Evolutionary conservation across 129 eudicot genomes (phyloP).

Genomic region (Chrysanthemum seticuspe): DNA sequence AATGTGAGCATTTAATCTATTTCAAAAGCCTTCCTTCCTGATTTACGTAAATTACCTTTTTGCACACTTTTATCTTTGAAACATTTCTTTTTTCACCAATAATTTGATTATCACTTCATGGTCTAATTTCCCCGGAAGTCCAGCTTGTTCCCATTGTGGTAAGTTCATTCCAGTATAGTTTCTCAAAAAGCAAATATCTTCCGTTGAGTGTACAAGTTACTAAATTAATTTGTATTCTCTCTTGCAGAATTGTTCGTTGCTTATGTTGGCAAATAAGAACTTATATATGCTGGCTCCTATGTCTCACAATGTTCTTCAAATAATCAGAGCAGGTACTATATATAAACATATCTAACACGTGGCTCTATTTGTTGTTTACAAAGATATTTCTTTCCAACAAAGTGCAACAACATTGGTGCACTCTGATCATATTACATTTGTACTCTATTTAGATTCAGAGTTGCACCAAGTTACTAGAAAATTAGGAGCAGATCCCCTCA

Average conservation of each 20-base stretch:
- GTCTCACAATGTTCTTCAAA: background rate
- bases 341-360: background rate
- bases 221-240: background rate
- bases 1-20: conserved; percentile 45
- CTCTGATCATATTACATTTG: too few species aligned
- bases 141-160: conserved; percentile 1
- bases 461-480: too few species aligned
- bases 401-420: too few species aligned
- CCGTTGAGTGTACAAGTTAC: background rate
- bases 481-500: too few species aligned
- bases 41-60: conserved; percentile 19
- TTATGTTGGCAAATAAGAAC: background rate
- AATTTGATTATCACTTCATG: background rate
- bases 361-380: background rate
- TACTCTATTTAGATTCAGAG: too few species aligned
- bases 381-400: too few species aligned
- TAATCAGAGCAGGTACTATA: background rate
- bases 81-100: background rate
- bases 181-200: background rate
- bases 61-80: conserved; percentile 8
- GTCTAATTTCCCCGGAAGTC: conserved; percentile 23
- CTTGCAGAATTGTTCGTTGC: conserved; percentile 2
- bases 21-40: conserved; percentile 20
- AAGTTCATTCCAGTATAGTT: background rate
- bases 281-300: background rate